Conservation (phyloP, 2,329 filamentous ascomycete species). For the Penicillium sp. region DNA sequence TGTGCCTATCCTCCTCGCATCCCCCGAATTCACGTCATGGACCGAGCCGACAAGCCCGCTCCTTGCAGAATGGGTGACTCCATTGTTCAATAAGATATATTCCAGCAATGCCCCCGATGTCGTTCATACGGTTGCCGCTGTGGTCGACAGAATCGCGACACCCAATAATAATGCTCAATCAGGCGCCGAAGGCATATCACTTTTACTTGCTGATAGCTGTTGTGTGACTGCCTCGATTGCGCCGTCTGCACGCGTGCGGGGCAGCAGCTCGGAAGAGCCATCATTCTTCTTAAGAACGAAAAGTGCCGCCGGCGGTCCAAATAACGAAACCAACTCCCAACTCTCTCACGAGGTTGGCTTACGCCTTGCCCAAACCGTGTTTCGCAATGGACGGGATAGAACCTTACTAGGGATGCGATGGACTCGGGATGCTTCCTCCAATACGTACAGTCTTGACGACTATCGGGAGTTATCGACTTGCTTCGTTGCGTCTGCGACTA, state of each 20-base stretch:
- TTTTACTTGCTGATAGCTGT: slow-evolving; percentile 25
- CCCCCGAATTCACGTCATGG: slow-evolving; percentile 36
- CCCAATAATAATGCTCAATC: slow-evolving; percentile 1
- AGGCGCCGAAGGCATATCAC: slow-evolving; percentile 33
- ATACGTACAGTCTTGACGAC: slow-evolving; percentile 23
- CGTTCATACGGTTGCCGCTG: slow-evolving; percentile 30
- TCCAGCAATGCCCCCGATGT: slow-evolving; percentile 12
- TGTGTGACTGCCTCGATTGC: slow-evolving; percentile 28
- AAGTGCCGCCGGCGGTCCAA: neutral
- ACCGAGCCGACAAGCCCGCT: slow-evolving; percentile 29
- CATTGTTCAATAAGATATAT: slow-evolving; percentile 20
- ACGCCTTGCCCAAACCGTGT: slow-evolving; percentile 40
- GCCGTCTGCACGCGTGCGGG: slow-evolving; percentile 25
- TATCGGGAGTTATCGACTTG: slow-evolving; percentile 31
- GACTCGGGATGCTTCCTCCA: slow-evolving; percentile 21
- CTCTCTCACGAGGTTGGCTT: slow-evolving; percentile 32
- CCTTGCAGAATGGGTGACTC: slow-evolving; percentile 27
- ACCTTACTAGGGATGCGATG: slow-evolving; percentile 37
- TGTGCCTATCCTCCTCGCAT: slow-evolving; percentile 34
- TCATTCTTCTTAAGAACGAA: slow-evolving; percentile 28
- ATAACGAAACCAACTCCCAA: slow-evolving; percentile 1
- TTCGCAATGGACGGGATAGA: slow-evolving; percentile 38
- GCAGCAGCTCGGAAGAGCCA: slow-evolving; percentile 28
- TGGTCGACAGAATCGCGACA: slow-evolving; percentile 35
- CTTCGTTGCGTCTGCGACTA: slow-evolving; percentile 20